Evolutionary conservation across 1,139 yeast species (phyloP).

Genomic region (Taiozyma sp.): DNA sequence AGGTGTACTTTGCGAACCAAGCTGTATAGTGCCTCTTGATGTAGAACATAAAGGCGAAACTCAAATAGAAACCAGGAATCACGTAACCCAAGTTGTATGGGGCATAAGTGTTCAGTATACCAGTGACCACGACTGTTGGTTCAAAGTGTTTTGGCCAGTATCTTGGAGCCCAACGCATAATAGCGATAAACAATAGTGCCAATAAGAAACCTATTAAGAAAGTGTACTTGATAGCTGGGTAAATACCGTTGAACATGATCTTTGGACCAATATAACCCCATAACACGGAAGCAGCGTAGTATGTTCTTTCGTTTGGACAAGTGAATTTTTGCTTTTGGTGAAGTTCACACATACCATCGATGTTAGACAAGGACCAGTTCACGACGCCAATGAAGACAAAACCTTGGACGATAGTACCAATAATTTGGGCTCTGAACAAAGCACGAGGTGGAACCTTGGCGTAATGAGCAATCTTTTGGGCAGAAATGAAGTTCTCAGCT

Average conservation of each 20-base stretch:
- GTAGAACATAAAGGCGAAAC: constrained; percentile 48
- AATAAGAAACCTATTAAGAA: constrained; percentile 50
- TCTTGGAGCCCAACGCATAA: constrained; percentile 36
- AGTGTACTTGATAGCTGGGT: constrained; percentile 45
- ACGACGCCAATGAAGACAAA: constrained; percentile 50
- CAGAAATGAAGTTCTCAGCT: constrained; percentile 52
- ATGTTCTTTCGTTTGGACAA: constrained; percentile 42
- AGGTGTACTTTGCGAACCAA: constrained; percentile 68
- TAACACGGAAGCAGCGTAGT: constrained; percentile 48
- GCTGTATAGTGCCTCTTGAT: constrained; percentile 42
- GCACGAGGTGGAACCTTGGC: constrained; percentile 58
- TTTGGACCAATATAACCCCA: constrained; percentile 72
- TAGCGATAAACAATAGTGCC: constrained; percentile 38
- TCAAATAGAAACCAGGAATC: constrained; percentile 46
- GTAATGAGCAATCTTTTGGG: constrained; percentile 60
- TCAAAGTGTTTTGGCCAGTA: constrained; percentile 34
- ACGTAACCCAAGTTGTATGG: constrained; percentile 55
- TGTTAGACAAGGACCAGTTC: constrained; percentile 45
- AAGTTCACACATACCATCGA: constrained; percentile 43
- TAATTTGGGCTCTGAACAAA: constrained; percentile 52
- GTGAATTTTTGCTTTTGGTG: constrained; percentile 38
- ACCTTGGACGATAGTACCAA: constrained; percentile 39
- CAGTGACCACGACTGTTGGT: constrained; percentile 46
- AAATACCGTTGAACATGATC: constrained; percentile 45
- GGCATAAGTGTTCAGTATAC: constrained; percentile 35